Evolutionary conservation across 2,329 filamentous ascomycete species (phyloP).

Genomic region (Diaporthe capsici): DNA sequence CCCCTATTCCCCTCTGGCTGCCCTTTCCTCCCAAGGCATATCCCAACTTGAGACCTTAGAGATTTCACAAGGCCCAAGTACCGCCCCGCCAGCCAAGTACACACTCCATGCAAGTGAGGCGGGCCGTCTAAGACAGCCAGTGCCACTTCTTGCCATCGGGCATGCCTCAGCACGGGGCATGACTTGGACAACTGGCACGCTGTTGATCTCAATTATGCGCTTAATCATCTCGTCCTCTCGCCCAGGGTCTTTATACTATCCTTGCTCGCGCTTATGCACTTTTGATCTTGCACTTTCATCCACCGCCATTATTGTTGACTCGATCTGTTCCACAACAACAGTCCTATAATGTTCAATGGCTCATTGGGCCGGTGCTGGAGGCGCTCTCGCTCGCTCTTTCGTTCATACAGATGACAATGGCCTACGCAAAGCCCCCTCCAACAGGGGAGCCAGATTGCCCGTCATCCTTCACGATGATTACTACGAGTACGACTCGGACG

Average conservation of each 20-base stretch:
- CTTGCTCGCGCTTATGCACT: constrained; percentile 35
- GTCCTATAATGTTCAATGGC: constrained; percentile 54
- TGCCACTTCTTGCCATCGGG: constrained; percentile 30
- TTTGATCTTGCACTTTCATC: constrained; percentile 29
- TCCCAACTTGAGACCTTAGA: constrained; percentile 29
- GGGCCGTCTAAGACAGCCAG: constrained; percentile 36
- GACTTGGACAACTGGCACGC: constrained; percentile 37
- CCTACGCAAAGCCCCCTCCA: not conserved
- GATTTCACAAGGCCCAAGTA: constrained; percentile 20
- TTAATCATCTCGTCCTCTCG: constrained; percentile 29
- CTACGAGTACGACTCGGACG: constrained; percentile 37
- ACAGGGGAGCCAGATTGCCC: constrained; percentile 18
- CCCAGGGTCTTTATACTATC: constrained; percentile 22
- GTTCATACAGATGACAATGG: constrained; percentile 36
- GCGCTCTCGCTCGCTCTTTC: constrained; percentile 43
- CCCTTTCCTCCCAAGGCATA: constrained; percentile 29
- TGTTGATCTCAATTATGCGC: constrained; percentile 37
- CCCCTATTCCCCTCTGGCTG: not conserved
- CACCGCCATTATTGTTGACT: not conserved
- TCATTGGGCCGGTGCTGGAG: constrained; percentile 51
- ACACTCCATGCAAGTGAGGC: constrained; percentile 34
- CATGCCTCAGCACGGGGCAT: constrained; percentile 27
- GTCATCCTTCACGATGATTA: constrained; percentile 30
- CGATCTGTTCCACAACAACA: constrained; percentile 23
- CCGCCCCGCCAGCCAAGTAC: constrained; percentile 33